Percentiles rank a stretch among this genome's conserved stretches.
Evolutionary conservation across 2,329 filamentous ascomycete genomes (phyloP).

Genomic region (Colletotrichum sp.): DNA sequence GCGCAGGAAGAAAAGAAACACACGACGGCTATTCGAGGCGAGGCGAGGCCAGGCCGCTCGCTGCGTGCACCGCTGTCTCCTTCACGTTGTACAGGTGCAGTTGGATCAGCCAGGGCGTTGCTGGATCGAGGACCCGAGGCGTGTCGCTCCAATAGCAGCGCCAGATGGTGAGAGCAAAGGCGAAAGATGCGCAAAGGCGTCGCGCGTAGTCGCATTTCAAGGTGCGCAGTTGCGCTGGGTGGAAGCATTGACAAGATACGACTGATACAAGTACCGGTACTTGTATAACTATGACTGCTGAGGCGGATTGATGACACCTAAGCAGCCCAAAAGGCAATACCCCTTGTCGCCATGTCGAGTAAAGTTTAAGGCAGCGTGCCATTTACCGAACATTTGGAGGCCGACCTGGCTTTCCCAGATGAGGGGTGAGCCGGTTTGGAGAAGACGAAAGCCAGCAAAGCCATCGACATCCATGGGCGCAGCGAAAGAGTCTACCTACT

Average conservation of each 20-base stretch:
- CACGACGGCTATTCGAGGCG: background rate
- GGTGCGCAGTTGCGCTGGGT: background rate
- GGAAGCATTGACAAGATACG: background rate
- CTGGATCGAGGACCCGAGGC: background rate
- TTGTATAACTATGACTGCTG: constrained; percentile 2
- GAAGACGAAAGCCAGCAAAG: background rate
- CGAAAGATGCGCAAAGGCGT: background rate
- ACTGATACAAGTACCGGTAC: constrained; percentile 13
- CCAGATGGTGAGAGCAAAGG: background rate
- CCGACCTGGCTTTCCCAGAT: background rate
- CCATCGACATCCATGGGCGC: background rate
- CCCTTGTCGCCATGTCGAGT: constrained; percentile 1
- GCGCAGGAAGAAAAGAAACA: background rate
- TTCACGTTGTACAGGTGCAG: background rate
- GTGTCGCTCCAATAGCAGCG: background rate
- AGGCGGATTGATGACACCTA: constrained; percentile 9
- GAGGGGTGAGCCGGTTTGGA: background rate
- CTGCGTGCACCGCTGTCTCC: background rate
- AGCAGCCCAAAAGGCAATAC: background rate
- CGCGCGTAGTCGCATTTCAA: constrained; percentile 1
- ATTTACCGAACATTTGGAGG: constrained; percentile 2
- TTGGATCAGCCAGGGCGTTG: background rate
- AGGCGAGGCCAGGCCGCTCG: background rate
- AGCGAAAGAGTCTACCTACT: background rate
- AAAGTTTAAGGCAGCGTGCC: constrained; percentile 11